Conservation (phyloP, 208 protist species). For the Wallacemonas rigidus region DNA sequence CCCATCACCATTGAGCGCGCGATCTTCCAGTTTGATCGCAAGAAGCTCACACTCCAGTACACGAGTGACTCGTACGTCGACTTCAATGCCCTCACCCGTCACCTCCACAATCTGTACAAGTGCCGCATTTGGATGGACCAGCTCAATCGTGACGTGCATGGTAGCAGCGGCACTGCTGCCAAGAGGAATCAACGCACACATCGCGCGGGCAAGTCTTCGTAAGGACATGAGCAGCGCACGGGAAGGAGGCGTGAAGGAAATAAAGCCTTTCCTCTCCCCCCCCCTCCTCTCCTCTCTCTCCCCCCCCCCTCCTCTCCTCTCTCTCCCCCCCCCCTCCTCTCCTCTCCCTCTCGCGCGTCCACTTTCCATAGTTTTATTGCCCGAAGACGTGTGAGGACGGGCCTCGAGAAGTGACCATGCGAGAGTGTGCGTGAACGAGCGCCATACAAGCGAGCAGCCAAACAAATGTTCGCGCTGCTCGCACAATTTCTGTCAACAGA, state of each 20-base stretch:
- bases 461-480: too few species aligned
- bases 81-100: constrained; percentile 76
- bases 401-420: too few species aligned
- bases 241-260: constrained; percentile 15
- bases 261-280: not conserved
- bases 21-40: constrained; percentile 87
- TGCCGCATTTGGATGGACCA: constrained; percentile 93
- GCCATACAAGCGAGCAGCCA: too few species aligned
- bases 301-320: not conserved
- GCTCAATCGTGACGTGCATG: constrained; percentile 67
- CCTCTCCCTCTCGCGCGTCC: too few species aligned
- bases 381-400: too few species aligned
- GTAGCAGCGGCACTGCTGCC: not conserved
- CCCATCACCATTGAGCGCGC: constrained; percentile 73
- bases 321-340: too few species aligned
- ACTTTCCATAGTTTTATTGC: too few species aligned
- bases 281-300: constrained; percentile 9
- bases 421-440: too few species aligned
- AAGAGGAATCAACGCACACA: constrained; percentile 22
- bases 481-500: too few species aligned
- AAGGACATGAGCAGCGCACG: constrained; percentile 6
- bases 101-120: constrained; percentile 74
- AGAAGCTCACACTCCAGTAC: constrained; percentile 91
- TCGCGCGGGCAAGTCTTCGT: constrained; percentile 18
- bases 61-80: constrained; percentile 73